phyloP scores from a whole-genome alignment of 176 grass and related monocot genomes.

The Saccharum spontaneum region DNA sequence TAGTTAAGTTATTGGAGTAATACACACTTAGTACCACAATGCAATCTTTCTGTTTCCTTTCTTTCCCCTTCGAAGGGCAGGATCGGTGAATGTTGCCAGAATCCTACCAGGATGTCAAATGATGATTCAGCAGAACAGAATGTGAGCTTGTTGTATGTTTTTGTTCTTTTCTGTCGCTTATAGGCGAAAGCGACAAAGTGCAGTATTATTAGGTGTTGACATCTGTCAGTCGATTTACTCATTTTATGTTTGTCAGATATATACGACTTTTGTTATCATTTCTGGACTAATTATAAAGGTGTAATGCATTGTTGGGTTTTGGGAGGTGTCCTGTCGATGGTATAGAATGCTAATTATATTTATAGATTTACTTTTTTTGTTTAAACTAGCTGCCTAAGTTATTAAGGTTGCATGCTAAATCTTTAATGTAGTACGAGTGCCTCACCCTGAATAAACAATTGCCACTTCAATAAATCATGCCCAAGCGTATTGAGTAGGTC shows the following conservation, averaged over 20 bases:
- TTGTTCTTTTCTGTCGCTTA: constrained; percentile 18
- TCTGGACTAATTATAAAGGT: not conserved
- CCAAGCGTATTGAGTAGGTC: not conserved
- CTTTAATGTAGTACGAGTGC: not conserved
- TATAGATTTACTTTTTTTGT: not conserved
- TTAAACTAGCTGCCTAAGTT: not conserved
- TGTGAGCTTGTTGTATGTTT: not conserved
- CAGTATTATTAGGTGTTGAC: not conserved
- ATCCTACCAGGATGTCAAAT: not conserved
- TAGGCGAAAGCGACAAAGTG: not conserved
- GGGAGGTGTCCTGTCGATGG: not conserved
- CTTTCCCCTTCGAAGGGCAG: not conserved
- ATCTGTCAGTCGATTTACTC: not conserved
- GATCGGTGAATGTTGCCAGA: not conserved
- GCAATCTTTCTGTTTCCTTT: not conserved
- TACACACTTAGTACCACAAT: not conserved
- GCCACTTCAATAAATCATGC: not conserved
- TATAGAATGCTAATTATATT: not conserved
- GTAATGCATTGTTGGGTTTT: not conserved
- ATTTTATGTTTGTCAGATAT: not conserved
- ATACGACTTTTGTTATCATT: not conserved
- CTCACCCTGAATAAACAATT: not conserved
- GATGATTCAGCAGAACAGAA: not conserved
- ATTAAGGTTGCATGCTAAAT: constrained; percentile 5
- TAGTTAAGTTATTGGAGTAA: not conserved